Conservation (phyloP, 805 yeast species). For the Ogataea siamensis region DNA sequence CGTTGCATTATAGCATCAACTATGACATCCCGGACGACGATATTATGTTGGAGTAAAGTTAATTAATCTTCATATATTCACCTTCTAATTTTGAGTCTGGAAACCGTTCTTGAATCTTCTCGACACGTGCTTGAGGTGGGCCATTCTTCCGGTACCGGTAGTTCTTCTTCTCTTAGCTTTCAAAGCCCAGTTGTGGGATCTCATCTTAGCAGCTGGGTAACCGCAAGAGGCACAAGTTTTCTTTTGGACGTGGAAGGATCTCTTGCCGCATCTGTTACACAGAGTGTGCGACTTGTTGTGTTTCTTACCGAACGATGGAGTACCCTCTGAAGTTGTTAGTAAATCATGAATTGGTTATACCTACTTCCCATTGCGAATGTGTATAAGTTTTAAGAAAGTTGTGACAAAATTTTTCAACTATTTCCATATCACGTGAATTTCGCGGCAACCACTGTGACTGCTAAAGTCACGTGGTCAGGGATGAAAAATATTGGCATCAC, state of each 20-base stretch:
- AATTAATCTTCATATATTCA: constrained; percentile 16
- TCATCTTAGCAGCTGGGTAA: constrained; percentile 98
- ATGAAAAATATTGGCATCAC: too few relatives aligned
- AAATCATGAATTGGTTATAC: constrained; percentile 36
- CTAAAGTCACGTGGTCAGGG: constrained; percentile 9
- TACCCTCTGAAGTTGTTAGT: constrained; percentile 74
- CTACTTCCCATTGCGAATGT: constrained; percentile 69
- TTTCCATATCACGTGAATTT: constrained; percentile 12
- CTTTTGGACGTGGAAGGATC: constrained; percentile 99
- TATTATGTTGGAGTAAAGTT: constrained; percentile 18
- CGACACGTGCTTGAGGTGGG: constrained; percentile 93
- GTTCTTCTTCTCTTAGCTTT: constrained; percentile 99
- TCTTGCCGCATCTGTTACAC: constrained; percentile 98
- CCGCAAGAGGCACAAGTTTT: constrained; percentile 98
- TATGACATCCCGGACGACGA: constrained; percentile 30
- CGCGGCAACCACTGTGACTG: constrained; percentile 6
- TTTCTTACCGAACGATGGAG: constrained; percentile 99
- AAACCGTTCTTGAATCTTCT: constrained; percentile 99
- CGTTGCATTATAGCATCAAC: constrained; percentile 65
- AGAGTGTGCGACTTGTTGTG: constrained; percentile 99
- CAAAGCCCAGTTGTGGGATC: constrained; percentile 99
- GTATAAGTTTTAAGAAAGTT: constrained; percentile 11
- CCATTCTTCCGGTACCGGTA: constrained; percentile 99
- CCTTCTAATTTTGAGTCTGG: constrained; percentile 57
- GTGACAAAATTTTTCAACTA: constrained; percentile 17